Conservation (phyloP, 345 rosid species). For the Eucalyptus decipiens region DNA sequence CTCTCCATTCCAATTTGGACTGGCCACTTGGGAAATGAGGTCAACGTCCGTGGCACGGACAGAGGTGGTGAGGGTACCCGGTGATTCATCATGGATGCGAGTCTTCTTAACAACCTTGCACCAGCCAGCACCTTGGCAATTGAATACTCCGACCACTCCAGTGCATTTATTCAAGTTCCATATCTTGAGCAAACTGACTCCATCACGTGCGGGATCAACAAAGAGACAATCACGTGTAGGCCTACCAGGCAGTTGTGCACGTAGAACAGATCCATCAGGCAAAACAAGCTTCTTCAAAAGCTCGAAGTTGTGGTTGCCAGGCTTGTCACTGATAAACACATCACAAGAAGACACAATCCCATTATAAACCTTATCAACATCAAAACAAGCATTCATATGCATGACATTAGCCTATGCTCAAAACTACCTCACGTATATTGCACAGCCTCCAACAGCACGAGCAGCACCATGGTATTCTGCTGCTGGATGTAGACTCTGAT, state of each 20-base stretch:
- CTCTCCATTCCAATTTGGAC: conserved; percentile 74
- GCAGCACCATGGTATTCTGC: conserved; percentile 98
- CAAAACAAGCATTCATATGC: background rate
- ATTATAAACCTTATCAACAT: background rate
- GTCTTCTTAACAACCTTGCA: conserved; percentile 75
- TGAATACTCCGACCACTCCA: conserved; percentile 88
- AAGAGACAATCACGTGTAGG: conserved; percentile 90
- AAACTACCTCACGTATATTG: conserved; percentile 87
- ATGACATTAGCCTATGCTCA: background rate
- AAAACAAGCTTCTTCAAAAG: conserved; percentile 80
- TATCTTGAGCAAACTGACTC: conserved; percentile 75
- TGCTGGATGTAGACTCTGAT: conserved; percentile 91
- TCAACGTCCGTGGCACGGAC: conserved; percentile 75
- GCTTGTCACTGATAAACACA: conserved; percentile 59
- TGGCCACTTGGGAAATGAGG: conserved; percentile 51
- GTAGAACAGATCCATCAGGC: conserved; percentile 90
- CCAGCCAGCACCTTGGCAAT: conserved; percentile 99
- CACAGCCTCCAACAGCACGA: conserved; percentile 91
- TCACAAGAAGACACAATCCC: background rate
- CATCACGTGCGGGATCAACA: conserved; percentile 87
- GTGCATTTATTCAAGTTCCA: conserved; percentile 85
- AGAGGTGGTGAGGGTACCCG: conserved; percentile 64
- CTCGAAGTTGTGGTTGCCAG: conserved; percentile 88
- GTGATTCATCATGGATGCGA: conserved; percentile 71
- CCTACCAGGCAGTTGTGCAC: conserved; percentile 79